Percentiles rank a stretch among this genome's conserved stretches.
phyloP scores from a whole-genome alignment of 108 stramenopile genomes.

The Skeletonema costatum region DNA sequence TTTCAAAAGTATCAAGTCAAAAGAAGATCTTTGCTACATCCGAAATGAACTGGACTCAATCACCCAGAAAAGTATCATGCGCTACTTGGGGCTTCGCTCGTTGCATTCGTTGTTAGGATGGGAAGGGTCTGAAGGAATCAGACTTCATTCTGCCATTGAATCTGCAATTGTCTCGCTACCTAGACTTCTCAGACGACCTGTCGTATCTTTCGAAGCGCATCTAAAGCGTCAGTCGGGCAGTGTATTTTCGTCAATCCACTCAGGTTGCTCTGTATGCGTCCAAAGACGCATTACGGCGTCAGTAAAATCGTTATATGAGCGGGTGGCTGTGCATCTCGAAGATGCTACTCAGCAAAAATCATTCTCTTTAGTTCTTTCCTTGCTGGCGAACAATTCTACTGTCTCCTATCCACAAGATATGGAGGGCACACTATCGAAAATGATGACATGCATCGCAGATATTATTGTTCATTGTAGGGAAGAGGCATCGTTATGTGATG shows the following conservation, averaged over 20 bases:
- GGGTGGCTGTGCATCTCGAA: constrained; percentile 18
- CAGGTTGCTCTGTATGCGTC: constrained; percentile 26
- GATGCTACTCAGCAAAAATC: neutral
- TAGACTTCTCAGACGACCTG: constrained; percentile 44
- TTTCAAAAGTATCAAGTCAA: constrained; percentile 29
- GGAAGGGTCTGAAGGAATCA: constrained; percentile 22
- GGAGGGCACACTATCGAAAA: neutral
- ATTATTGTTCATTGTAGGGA: constrained; percentile 26
- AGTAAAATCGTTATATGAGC: constrained; percentile 5
- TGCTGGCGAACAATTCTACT: constrained; percentile 18
- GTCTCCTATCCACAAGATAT: constrained; percentile 8
- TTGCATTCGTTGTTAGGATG: constrained; percentile 26
- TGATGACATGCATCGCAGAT: constrained; percentile 10
- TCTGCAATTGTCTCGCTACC: constrained; percentile 49
- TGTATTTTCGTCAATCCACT: constrained; percentile 10
- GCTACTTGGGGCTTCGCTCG: constrained; percentile 50
- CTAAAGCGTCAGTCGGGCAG: constrained; percentile 3
- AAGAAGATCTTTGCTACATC: constrained; percentile 43
- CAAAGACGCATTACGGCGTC: constrained; percentile 19
- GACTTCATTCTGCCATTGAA: constrained; percentile 42
- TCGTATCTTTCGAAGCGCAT: neutral
- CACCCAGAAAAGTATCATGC: constrained; percentile 53
- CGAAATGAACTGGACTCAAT: constrained; percentile 30
- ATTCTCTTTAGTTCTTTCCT: constrained; percentile 8
- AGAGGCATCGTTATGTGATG: constrained; percentile 1